phyloP scores from a whole-genome alignment of 192 early-diverging fungal species.

The Gryganskiella cystojenkinii region DNA sequence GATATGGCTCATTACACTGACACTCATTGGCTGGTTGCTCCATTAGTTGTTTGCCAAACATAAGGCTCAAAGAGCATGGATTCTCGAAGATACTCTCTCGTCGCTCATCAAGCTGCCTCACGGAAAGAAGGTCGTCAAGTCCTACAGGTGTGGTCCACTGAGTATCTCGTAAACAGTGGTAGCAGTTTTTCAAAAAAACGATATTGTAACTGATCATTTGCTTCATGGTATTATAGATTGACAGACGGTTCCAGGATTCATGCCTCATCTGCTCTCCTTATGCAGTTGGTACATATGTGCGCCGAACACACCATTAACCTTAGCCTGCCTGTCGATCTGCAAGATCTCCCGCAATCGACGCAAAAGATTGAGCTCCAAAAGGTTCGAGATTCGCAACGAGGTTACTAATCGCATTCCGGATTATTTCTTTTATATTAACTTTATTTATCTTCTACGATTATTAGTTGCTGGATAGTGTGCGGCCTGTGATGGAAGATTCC shows the following conservation, averaged over 20 bases:
- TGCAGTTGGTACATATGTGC: slow-evolving; percentile 40
- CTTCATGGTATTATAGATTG: slow-evolving; percentile 7
- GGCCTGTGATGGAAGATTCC: background rate
- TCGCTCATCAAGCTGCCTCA: slow-evolving; percentile 77
- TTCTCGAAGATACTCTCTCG: slow-evolving; percentile 88
- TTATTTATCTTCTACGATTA: background rate
- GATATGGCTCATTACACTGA: too few relatives aligned
- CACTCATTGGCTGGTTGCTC: background rate
- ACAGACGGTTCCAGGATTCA: slow-evolving; percentile 40
- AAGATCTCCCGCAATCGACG: background rate
- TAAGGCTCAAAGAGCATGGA: slow-evolving; percentile 75
- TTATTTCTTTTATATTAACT: background rate
- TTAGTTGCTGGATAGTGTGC: slow-evolving; percentile 13
- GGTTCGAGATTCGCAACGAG: background rate
- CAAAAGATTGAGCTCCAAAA: slow-evolving; percentile 34
- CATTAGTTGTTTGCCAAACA: slow-evolving; percentile 61
- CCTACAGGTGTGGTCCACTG: slow-evolving; percentile 57
- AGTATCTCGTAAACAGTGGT: too few relatives aligned
- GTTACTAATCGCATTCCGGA: background rate
- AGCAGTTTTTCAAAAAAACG: too few relatives aligned
- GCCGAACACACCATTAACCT: background rate
- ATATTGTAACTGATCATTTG: background rate
- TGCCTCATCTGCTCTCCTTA: slow-evolving; percentile 39
- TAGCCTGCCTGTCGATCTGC: background rate
- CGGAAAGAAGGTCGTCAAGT: slow-evolving; percentile 59